A percentile compares a stretch with the other conserved stretches of the same genome.
phyloP scores from a whole-genome alignment of 108 stramenopile species.

The Parietichytrium sp. region DNA sequence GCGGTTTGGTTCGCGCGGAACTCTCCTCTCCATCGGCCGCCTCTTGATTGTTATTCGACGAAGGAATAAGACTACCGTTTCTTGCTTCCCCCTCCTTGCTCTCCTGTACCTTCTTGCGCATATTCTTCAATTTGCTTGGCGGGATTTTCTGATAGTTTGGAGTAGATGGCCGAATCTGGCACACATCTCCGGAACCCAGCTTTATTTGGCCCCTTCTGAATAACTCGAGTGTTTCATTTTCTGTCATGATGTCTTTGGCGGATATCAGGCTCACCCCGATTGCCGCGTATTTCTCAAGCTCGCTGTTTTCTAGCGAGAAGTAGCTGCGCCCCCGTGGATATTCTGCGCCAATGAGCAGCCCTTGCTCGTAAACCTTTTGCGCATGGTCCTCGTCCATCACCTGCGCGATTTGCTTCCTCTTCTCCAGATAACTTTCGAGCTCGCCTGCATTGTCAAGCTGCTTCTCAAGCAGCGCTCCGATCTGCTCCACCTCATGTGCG shows the following conservation, averaged over 20 bases:
- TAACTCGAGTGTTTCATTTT: background rate
- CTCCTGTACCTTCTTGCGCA: background rate
- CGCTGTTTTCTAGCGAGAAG: background rate
- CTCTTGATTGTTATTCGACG: background rate
- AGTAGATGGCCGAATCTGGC: background rate
- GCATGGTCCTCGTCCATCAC: background rate
- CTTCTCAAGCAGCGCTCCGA: background rate
- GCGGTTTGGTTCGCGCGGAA: background rate
- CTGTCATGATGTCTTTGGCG: background rate
- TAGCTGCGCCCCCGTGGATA: background rate
- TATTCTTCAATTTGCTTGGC: background rate
- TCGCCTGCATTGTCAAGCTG: background rate
- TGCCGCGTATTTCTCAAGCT: background rate
- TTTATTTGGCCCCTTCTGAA: background rate
- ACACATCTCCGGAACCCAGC: background rate
- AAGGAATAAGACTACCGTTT: background rate
- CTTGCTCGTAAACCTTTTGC: background rate
- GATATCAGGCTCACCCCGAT: background rate
- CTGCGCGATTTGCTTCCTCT: background rate
- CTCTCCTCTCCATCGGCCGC: too few species aligned
- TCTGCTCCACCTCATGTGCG: background rate
- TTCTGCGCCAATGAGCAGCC: slow-evolving; percentile 10
- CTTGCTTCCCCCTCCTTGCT: background rate
- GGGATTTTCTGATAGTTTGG: background rate
- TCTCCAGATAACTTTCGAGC: background rate